phyloP scores from a whole-genome alignment of 768 basidiomycete genomes.

The Hygrocybe punicea region DNA sequence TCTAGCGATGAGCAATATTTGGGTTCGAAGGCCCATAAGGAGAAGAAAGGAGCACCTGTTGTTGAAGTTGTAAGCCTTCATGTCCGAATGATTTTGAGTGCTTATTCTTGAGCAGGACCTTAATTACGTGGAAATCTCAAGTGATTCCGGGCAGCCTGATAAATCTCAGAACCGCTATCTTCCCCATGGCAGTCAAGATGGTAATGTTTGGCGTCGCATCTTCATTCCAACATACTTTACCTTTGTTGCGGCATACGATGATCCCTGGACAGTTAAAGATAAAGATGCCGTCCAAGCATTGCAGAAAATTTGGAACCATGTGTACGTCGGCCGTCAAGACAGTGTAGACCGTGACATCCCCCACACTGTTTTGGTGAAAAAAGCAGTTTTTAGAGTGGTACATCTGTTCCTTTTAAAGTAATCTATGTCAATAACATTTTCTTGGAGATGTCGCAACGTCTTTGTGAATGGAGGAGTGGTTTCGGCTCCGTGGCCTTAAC shows the following conservation, averaged over 20 bases:
- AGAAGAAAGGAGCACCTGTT: too few relatives aligned
- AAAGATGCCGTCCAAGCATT: background rate
- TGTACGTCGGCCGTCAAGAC: background rate
- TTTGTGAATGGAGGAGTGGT: constrained; percentile 5
- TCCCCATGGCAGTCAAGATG: too few relatives aligned
- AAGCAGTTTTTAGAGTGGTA: background rate
- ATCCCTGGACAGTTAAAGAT: background rate
- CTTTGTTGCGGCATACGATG: background rate
- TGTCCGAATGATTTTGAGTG: too few relatives aligned
- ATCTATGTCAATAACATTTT: too few relatives aligned
- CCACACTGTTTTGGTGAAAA: background rate
- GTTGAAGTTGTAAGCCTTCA: too few relatives aligned
- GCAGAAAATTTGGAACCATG: background rate
- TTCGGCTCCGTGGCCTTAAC: constrained; percentile 7
- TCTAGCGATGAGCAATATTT: too few relatives aligned
- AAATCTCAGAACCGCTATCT: too few relatives aligned
- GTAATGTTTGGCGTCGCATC: background rate
- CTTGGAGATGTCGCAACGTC: constrained; percentile 5
- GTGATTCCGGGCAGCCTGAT: too few relatives aligned
- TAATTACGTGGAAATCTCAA: too few relatives aligned
- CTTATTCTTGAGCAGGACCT: too few relatives aligned
- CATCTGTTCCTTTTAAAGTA: background rate
- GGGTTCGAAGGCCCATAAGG: too few relatives aligned
- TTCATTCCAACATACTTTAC: background rate
- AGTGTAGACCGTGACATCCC: background rate